Evolutionary conservation across 78 protist genomes (phyloP), one percentile per base, ranked within the genome.

Genomic region (Guillardia theta): DNA sequence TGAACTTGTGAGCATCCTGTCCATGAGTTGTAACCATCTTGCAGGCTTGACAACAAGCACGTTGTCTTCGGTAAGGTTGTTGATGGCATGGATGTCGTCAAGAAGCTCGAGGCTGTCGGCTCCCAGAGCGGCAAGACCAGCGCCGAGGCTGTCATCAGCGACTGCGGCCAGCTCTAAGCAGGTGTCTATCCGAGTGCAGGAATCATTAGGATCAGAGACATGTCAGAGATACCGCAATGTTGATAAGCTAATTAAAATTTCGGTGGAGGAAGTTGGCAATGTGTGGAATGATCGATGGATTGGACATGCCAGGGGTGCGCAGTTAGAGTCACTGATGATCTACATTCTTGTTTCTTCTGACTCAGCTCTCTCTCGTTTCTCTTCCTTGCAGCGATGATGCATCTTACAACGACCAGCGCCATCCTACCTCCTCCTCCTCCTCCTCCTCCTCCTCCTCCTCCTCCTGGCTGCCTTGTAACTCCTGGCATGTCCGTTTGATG

Each of bases 51-150:
- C 80, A 95, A 95, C 46, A 95, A 96, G 95, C 98, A 97, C 92
- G 95, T 95, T 19, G 98, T 97, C 64, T 97, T 97, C 90, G 98
- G 98, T 12, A 0, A 41, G 48, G 97, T 97, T 33, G 41, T 93
- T 47, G 83, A 95, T 18, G 98, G 98, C 33, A 36, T 94, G 96
- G 80, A 88, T 44, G 94, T 97, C 41, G 94, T 96, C 22, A 70
- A 88, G 87, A 54, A 27, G 62, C 64, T 95, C 41, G 98, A 97
- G 95, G 92, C 77, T 41, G 39, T 48, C 30, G 93, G 93, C 44
- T 53, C 93, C 39, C 78, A 76, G 93, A 21, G 48, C 21, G 97
- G 97, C 93, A 93, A 62, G 93, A 95, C 96, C 50, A 10, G 93
- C n/a, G 1, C 48, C 53, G 53, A 45, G 45, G 90, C 33, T 43